Evolutionary conservation across 306 rosid genomes (phyloP).

Genomic region (Dryas octopetala): DNA sequence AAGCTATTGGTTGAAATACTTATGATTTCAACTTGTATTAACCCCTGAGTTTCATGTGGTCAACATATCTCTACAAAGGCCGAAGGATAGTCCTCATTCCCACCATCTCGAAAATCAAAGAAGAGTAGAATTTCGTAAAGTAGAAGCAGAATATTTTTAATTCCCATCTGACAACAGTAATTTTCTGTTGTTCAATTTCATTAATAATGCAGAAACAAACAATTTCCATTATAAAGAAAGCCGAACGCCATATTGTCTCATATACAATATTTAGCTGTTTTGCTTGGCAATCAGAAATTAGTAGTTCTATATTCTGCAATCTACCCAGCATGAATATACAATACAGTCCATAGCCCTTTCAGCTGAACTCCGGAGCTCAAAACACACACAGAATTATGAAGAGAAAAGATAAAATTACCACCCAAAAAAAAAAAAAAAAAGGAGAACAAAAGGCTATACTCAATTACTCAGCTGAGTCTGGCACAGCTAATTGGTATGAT

Average conservation of each 20-base stretch:
- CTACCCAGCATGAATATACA: background rate
- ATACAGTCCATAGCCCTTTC: background rate
- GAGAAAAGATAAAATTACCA: background rate
- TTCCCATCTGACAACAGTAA: background rate
- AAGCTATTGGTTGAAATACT: background rate
- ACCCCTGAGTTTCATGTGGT: background rate
- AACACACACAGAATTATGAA: background rate
- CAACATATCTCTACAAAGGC: background rate
- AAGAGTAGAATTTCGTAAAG: background rate
- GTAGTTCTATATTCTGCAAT: background rate
- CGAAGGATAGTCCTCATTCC: background rate
- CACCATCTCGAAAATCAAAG: background rate
- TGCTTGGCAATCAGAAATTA: background rate
- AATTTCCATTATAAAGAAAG: background rate
- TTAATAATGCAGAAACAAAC: background rate
- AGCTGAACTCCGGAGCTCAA: constrained; percentile 5
- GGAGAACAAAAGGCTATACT: background rate
- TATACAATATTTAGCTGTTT: background rate
- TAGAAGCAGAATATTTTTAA: background rate
- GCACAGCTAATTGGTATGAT: background rate
- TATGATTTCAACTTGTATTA: background rate
- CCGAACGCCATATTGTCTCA: background rate
- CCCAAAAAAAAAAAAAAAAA: background rate
- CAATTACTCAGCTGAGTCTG: background rate
- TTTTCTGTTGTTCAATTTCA: background rate